Evolutionary conservation across 805 yeast genomes (phyloP), one percentile per base, ranked within the genome.

Genomic region (Wickerhamomyces ciferrii): DNA sequence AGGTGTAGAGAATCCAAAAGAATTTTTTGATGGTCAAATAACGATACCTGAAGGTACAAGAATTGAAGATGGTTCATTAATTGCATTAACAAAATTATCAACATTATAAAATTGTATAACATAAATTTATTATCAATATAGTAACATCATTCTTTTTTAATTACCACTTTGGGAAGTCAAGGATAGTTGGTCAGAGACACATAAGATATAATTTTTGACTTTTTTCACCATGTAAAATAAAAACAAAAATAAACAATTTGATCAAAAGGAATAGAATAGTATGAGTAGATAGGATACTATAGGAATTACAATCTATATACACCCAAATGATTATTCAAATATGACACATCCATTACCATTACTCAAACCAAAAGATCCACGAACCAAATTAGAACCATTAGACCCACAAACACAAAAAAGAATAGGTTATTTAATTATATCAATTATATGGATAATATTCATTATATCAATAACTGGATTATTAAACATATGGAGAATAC

Each of bases 41-140:
- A 57, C 58, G 7, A 72, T 84, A 8, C 84, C 86, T 1, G 61
- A 67, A 1, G 78, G 84, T 0, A 73, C 78, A 0, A 69, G 85
- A 48, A 71, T 84, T 2, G 96, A 87, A 56, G 96, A 89, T 62
- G 84, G 83, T 4, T 72, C 81, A 1, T 58, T 83, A 64, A 78
- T 85, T 10, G 75, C 83, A 0, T 62, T 84, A 41, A 62, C 88
- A 0, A 65, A 64, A 19, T 14, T 50, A 14, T 37, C 39, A 20
- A 24, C 34, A 15, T n/a, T 43, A 36, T 43, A 43, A 23, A 20
- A n/a, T n/a, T n/a, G n/a, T n/a, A n/a, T n/a, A n/a, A n/a, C n/a
- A n/a, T n/a, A n/a, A n/a, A n/a, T n/a, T n/a, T n/a, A n/a, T n/a
- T n/a, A n/a, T n/a, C n/a, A n/a, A n/a, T n/a, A n/a, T n/a, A n/a